Evolutionary conservation across 1,139 yeast genomes (phyloP).

Genomic region (Taphrina deformans): DNA sequence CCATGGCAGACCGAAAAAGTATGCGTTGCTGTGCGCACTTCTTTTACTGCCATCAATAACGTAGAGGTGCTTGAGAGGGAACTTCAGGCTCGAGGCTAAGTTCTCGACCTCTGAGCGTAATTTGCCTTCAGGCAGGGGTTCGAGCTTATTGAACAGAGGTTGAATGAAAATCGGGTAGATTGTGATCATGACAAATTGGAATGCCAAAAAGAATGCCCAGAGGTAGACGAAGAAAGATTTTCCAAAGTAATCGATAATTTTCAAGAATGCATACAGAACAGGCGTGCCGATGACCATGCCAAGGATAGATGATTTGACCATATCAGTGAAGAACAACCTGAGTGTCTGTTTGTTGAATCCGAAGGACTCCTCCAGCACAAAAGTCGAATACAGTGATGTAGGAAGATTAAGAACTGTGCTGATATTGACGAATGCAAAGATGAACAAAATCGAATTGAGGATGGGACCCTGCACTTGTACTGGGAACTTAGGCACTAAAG

Average conservation of each 20-base stretch:
- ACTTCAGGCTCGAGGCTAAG: conserved; percentile 69
- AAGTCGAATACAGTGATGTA: conserved; percentile 68
- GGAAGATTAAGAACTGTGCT: conserved; percentile 64
- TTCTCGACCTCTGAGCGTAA: conserved; percentile 77
- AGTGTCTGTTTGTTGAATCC: conserved; percentile 88
- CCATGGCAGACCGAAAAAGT: conserved; percentile 94
- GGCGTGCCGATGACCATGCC: conserved; percentile 67
- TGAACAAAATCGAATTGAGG: conserved; percentile 67
- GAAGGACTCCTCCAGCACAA: conserved; percentile 84
- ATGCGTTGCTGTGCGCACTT: conserved; percentile 94
- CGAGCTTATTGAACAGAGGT: conserved; percentile 87
- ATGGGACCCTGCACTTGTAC: conserved; percentile 48
- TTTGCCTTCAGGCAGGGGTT: conserved; percentile 88
- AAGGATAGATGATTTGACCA: conserved; percentile 60
- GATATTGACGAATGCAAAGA: conserved; percentile 53
- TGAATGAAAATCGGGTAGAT: conserved; percentile 79
- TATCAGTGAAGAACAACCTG: conserved; percentile 69
- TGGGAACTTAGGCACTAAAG: conserved; percentile 47
- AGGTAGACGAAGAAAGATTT: conserved; percentile 76
- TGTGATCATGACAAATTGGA: conserved; percentile 72
- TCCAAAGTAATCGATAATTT: conserved; percentile 77
- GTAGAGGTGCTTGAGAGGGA: conserved; percentile 80
- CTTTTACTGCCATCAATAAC: conserved; percentile 95
- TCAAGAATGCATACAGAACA: conserved; percentile 68
- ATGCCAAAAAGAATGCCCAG: conserved; percentile 66